Evolutionary conservation across 176 grass and related monocot species (phyloP).

Genomic region (Raddia distichophylla): DNA sequence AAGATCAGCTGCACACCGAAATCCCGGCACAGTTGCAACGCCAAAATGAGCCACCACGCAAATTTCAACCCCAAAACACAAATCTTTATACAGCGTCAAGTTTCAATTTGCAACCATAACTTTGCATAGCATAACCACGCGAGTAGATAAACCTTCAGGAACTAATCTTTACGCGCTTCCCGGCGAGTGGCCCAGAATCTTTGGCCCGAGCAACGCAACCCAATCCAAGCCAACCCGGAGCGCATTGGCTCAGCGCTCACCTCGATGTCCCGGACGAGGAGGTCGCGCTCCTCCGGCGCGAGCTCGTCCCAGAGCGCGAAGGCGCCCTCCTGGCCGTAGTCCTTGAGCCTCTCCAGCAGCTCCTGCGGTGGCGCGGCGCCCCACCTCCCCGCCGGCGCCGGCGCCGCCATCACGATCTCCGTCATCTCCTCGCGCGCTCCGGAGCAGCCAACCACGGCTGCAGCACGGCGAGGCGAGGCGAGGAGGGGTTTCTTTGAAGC

Average conservation of each 20-base stretch:
- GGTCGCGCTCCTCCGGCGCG: constrained; percentile 71
- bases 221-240: not conserved
- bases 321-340: constrained; percentile 79
- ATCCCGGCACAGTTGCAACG: not conserved
- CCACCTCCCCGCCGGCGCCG: constrained; percentile 43
- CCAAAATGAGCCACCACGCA: constrained; percentile 2
- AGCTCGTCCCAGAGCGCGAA: constrained; percentile 92
- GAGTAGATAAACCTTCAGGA: not conserved
- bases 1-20: not conserved
- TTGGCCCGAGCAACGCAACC: not conserved
- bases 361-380: constrained; percentile 74
- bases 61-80: constrained; percentile 18
- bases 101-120: not conserved
- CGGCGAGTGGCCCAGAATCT: not conserved
- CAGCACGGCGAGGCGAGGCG: not conserved
- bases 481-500: not conserved
- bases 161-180: not conserved
- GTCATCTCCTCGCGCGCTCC: constrained; percentile 37
- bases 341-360: constrained; percentile 85
- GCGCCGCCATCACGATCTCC: constrained; percentile 51
- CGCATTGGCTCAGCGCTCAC: constrained; percentile 33
- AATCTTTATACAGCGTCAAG: constrained; percentile 10
- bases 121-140: not conserved
- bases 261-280: constrained; percentile 79
- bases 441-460: not conserved